These are phyloP conservation scores for Colletotrichum tropicale DNA, from an alignment of 2,329 filamentous ascomycete species.

Conservation along the genomic window DNA sequence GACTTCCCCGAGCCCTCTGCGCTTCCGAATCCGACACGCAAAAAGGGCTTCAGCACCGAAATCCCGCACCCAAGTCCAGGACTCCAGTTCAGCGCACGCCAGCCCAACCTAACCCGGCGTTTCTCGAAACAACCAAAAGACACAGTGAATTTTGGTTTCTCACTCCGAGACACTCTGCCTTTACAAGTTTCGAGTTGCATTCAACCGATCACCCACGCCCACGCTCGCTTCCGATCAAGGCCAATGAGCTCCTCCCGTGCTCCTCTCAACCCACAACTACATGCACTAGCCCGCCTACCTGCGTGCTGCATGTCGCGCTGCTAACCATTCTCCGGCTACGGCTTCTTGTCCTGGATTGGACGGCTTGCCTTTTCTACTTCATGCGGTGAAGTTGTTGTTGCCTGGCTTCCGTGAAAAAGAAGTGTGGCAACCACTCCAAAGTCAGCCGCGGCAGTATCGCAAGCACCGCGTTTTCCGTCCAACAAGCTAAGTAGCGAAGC, in stretches of 20 bases:
- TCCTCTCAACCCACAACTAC: background rate
- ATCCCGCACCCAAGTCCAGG: background rate
- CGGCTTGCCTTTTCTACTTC: background rate
- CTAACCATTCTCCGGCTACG: background rate
- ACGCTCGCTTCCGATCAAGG: background rate
- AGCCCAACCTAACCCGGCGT: background rate
- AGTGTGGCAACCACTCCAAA: background rate
- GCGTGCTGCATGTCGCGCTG: background rate
- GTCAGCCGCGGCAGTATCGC: background rate
- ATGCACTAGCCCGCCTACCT: background rate
- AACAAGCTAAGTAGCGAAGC: background rate
- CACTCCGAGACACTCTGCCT: background rate
- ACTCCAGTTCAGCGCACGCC: background rate
- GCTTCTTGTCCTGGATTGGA: background rate
- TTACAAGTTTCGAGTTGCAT: background rate
- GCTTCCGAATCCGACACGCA: slow-evolving; percentile 1
- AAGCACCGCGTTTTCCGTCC: background rate
- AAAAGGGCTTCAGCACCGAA: background rate
- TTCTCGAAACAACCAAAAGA: background rate
- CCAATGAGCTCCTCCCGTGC: background rate
- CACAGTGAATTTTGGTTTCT: background rate
- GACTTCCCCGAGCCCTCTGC: background rate
- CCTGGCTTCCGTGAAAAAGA: background rate
- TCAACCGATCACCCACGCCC: background rate
- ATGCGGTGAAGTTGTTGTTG: background rate